phyloP scores from a whole-genome alignment of 1,284 basidiomycete species.

The Sanguinoderma infundibulare region DNA sequence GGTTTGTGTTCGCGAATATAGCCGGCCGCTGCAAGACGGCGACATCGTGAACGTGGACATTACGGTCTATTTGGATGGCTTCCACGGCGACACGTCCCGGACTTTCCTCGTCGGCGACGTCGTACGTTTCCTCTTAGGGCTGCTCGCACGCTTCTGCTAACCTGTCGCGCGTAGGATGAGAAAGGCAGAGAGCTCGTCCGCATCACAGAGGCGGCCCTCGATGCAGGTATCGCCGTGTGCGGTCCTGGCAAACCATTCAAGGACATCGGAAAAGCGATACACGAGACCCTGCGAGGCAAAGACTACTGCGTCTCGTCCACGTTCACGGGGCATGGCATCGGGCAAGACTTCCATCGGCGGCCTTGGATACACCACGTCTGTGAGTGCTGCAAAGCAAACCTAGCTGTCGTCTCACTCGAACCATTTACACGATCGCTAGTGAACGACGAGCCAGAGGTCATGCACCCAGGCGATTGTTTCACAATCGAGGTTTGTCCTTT shows the following conservation, averaged over 20 bases:
- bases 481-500: conserved; percentile 73
- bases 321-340: conserved; percentile 90
- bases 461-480: conserved; percentile 86
- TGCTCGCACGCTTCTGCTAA: background rate
- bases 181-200: conserved; percentile 66
- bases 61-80: conserved; percentile 79
- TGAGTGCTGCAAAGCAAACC: no score
- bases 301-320: conserved; percentile 72
- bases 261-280: conserved; percentile 79
- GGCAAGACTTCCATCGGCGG: conserved; percentile 78
- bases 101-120: conserved; percentile 83
- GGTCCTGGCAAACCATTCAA: conserved; percentile 77
- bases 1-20: conserved; percentile 32
- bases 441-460: conserved; percentile 79
- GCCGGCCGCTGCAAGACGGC: conserved; percentile 77
- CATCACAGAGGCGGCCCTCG: conserved; percentile 69
- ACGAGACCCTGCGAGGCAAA: conserved; percentile 48
- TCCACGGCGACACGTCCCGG: conserved; percentile 85
- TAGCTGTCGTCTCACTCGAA: no score
- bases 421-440: conserved; percentile 43
- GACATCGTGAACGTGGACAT: conserved; percentile 89
- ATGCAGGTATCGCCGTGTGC: conserved; percentile 76
- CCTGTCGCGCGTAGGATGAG: conserved; percentile 53
- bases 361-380: conserved; percentile 86
- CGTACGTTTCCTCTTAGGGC: conserved; percentile 42